Evolutionary conservation across 148 eudicot genomes (phyloP), one percentile per base, ranked within the genome.

Genomic region (Rhododendron molle): DNA sequence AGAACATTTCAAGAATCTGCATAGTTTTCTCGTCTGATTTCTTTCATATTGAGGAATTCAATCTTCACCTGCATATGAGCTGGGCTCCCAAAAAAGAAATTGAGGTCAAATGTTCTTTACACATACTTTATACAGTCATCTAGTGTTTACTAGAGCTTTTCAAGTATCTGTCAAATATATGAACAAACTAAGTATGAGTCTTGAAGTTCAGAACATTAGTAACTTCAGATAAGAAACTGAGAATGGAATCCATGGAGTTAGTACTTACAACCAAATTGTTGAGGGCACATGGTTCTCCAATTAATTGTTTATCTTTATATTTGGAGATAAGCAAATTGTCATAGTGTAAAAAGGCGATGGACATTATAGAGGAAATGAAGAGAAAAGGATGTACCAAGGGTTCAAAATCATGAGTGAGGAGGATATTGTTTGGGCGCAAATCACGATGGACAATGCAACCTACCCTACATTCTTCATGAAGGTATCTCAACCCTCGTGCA

Each of bases 401-500:
- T 88, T 94, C 98, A 93, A 91, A 95, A 89, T 95, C 98, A 91
- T 95, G 98, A 83, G 98, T 95, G 46, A 95, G 88, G 74, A 95
- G 95, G 83, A 95, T 92, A 87, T 95, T 95, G 86, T 95, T 95
- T 62, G 98, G 98, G 82, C 98, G 90, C 98, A 95, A 90, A 83
- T 95, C 98, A 46, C 97, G 98, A 89, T 95, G 98, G 81, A 95
- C 94, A 76, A 95, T 94, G 81, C 98, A 95, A 52, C 98, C 98
- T 72, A 95, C 96, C 87, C 98, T 90, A 69, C 98, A 94, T 85
- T 95, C 98, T 90, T 95, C 98, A 88, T 95, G 98, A 83, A 95
- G 98, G 89, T 95, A 95, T 88, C 98, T 93, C 89, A 95, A 87
- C 50, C 98, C 98, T 86, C 98, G 89, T 84, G 98, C 94, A 89